Evolutionary conservation across 306 rosid genomes (phyloP).

Genomic region (Cyclanthera cordifolia): DNA sequence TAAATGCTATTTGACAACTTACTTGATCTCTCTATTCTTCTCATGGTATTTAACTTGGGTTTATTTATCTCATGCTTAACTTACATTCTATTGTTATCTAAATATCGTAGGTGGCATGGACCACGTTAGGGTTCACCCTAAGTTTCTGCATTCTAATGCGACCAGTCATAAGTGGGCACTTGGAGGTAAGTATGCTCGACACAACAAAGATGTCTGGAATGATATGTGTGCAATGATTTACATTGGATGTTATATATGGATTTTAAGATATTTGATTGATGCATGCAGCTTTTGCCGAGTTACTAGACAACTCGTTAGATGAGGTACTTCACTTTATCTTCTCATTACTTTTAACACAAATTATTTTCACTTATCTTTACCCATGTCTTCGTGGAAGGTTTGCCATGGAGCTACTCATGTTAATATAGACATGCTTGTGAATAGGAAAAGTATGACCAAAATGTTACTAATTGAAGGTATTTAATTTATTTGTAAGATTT

Average conservation of each 20-base stretch:
- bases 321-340: conserved; percentile 40
- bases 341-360: neutral
- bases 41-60: neutral
- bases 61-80: neutral
- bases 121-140: conserved; percentile 93
- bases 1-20: neutral
- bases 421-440: conserved; percentile 59
- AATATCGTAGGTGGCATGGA: conserved; percentile 76
- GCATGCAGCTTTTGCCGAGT: conserved; percentile 91
- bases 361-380: conserved; percentile 9
- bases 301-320: conserved; percentile 83
- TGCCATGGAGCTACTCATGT: conserved; percentile 82
- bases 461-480: conserved; percentile 83
- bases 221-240: neutral
- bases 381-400: conserved; percentile 39
- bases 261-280: conserved; percentile 19
- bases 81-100: neutral
- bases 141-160: conserved; percentile 95
- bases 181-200: conserved; percentile 51
- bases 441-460: conserved; percentile 53
- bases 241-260: conserved; percentile 7
- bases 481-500: neutral
- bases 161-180: conserved; percentile 99
- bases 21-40: neutral
- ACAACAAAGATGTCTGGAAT: neutral